Evolutionary conservation across 2,329 filamentous ascomycete genomes (phyloP).

Genomic region (Rhynchosporium agropyri): DNA sequence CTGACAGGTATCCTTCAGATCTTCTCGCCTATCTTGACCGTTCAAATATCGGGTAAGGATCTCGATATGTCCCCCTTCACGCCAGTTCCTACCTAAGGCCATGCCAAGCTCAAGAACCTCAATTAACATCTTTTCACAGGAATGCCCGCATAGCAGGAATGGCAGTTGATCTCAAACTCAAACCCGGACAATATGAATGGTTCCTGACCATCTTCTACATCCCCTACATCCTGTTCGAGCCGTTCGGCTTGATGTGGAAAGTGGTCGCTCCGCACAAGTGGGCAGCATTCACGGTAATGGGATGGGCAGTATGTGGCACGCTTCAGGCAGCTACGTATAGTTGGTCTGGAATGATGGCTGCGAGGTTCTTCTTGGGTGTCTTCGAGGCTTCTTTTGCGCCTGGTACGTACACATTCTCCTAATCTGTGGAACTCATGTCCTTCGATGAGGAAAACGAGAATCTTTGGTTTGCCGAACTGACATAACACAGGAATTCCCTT

Average conservation of each 20-base stretch:
- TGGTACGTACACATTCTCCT: slow-evolving; percentile 32
- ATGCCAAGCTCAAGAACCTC: no score
- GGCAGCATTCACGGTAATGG: slow-evolving; percentile 42
- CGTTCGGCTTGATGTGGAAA: slow-evolving; percentile 46
- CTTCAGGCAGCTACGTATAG: slow-evolving; percentile 48
- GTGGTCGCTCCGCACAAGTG: slow-evolving; percentile 45
- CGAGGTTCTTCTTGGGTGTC: slow-evolving; percentile 45
- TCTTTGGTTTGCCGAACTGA: slow-evolving; percentile 45
- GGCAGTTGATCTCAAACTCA: slow-evolving; percentile 51
- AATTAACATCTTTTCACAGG: slow-evolving; percentile 38
- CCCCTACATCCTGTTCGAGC: slow-evolving; percentile 47
- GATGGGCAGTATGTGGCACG: slow-evolving; percentile 46
- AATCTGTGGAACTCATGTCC: background rate
- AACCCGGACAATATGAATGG: slow-evolving; percentile 47
- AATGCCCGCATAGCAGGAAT: slow-evolving; percentile 59
- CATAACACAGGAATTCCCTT: slow-evolving; percentile 47
- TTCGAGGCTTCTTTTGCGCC: slow-evolving; percentile 44
- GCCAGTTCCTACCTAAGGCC: background rate
- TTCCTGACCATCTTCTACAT: slow-evolving; percentile 47
- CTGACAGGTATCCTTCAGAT: slow-evolving; percentile 40
- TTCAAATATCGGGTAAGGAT: slow-evolving; percentile 50
- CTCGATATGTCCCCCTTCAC: background rate
- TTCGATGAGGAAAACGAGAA: slow-evolving; percentile 1
- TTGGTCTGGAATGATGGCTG: slow-evolving; percentile 43
- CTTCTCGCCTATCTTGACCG: slow-evolving; percentile 52